Evolutionary conservation across 345 rosid species (phyloP).

Genomic region (Cardamine occulta): DNA sequence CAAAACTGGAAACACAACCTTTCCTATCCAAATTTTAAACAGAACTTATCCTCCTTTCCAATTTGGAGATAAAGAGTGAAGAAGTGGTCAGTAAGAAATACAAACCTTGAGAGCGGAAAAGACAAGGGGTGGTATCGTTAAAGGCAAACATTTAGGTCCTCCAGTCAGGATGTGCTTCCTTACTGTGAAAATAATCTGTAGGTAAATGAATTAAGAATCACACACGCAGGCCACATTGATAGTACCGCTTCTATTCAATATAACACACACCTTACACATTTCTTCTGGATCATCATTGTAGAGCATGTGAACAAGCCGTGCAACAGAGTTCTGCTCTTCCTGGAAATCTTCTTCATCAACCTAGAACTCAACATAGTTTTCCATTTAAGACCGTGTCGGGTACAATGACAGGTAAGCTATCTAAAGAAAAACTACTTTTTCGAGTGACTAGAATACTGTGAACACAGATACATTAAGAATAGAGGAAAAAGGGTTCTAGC

Average conservation of each 20-base stretch:
- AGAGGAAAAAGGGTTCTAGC: constrained; percentile 20
- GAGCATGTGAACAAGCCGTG: constrained; percentile 85
- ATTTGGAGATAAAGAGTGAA: constrained; percentile 21
- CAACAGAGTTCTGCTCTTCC: constrained; percentile 95
- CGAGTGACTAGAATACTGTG: constrained; percentile 16
- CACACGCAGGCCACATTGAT: constrained; percentile 7
- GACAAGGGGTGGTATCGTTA: constrained; percentile 90
- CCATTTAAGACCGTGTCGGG: constrained; percentile 1
- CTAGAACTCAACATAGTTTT: constrained; percentile 45
- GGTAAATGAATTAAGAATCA: constrained; percentile 32
- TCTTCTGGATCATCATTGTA: constrained; percentile 88
- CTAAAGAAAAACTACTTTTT: constrained; percentile 9
- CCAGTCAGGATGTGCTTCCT: constrained; percentile 84
- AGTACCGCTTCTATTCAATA: constrained; percentile 3
- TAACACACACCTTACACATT: constrained; percentile 55
- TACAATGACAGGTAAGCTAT: constrained; percentile 17
- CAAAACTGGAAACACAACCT: constrained; percentile 5
- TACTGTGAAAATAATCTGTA: constrained; percentile 77
- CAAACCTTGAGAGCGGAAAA: constrained; percentile 87
- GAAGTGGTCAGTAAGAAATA: constrained; percentile 27
- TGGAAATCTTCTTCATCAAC: constrained; percentile 95
- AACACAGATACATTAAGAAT: constrained; percentile 24
- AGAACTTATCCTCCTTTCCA: background rate
- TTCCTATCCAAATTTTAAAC: constrained; percentile 9
- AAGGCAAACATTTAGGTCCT: constrained; percentile 85